Base-by-base conservation (phyloP, 148 eudicot species). In the Rhododendron kiyosumense region DNA sequence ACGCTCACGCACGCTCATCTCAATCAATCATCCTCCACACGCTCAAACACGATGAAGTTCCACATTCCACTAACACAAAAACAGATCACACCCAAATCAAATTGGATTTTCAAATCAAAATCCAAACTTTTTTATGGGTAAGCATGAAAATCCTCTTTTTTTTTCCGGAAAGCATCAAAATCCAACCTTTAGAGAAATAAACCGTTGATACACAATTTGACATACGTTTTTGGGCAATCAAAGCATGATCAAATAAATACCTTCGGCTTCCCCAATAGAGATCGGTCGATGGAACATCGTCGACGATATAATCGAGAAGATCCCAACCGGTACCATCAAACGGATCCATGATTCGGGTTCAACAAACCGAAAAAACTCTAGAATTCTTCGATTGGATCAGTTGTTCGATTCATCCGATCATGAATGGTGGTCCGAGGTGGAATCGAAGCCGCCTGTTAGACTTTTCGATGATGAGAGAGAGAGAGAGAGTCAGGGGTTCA, bases 261-360 rank as follows among this genome's bases (percentile, higher is more conserved):
- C 92, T 86, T 49, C 89, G 91, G 85, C 87, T 79, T 81, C 86
- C 87, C 91, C 94, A 93, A 84, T 86, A 85, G 86, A 94, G 91
- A 84, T 90, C 89, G 73, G 92, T 82, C 24, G 96, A 88, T 57
- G 91, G 83, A 15, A 81, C 91, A 57, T 92, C 93, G 54, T 92
- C 89, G 85, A 93, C 91, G 87, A 93, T 81, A 73, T 87, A 89
- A 90, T 94, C 92, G 46, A 93, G 88, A 1, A 85, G 81, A 82
- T 94, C 95, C 91, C 93, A 93, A 28, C 88, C 81, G 67, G 43
- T 85, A 17, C 89, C 93, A 74, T 91, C 92, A 59, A 94, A 94
- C 26, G 92, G 85, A 46, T 85, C 90, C 93, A 93, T 92, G 24
- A 2, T 15, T 26, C 36, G 20, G 71, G 41, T 4, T 61, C 24